phyloP scores from a whole-genome alignment of 139 green algal species.

The Gonium pectorale region DNA sequence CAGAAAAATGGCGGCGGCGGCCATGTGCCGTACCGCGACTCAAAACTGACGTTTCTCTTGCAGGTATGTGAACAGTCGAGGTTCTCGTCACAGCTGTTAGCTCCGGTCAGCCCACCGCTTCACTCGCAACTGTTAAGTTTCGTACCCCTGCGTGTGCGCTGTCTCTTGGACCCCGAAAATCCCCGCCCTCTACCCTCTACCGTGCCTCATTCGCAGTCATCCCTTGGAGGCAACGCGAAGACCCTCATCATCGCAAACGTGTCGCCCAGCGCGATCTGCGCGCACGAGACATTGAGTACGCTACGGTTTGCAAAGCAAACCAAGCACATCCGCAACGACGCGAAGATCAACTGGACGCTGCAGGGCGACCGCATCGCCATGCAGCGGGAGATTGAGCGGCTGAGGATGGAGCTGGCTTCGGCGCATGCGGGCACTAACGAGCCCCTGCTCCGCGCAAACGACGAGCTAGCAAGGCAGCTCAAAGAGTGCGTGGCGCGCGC shows the following conservation, averaged over 20 bases:
- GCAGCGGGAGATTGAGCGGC: conserved; percentile 69
- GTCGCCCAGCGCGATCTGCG: conserved; percentile 66
- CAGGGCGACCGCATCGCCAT: conserved; percentile 70
- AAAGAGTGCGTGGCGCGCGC: conserved; percentile 18
- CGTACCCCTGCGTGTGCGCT: not conserved
- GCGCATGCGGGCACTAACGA: conserved; percentile 15
- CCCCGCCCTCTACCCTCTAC: too few species aligned
- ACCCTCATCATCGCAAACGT: conserved; percentile 95
- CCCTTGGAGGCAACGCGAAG: conserved; percentile 95
- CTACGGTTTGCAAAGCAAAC: conserved; percentile 90
- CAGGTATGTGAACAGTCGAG: too few species aligned
- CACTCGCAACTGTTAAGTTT: too few species aligned
- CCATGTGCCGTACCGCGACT: conserved; percentile 97
- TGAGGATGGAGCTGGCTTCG: conserved; percentile 60
- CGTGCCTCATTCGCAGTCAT: conserved; percentile 87
- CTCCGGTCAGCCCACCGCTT: too few species aligned
- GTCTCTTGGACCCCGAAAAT: not conserved
- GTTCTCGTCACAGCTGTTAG: too few species aligned
- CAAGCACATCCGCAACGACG: conserved; percentile 94
- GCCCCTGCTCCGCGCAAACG: conserved; percentile 31
- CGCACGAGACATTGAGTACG: conserved; percentile 91
- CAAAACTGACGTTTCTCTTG: conserved; percentile 97
- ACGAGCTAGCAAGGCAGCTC: conserved; percentile 2
- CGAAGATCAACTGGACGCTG: conserved; percentile 71
- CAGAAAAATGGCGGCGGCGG: conserved; percentile 63